These are phyloP conservation scores for Onygenales sp. DNA, from an alignment of 2,329 filamentous ascomycete species.

Conservation along the genomic window DNA sequence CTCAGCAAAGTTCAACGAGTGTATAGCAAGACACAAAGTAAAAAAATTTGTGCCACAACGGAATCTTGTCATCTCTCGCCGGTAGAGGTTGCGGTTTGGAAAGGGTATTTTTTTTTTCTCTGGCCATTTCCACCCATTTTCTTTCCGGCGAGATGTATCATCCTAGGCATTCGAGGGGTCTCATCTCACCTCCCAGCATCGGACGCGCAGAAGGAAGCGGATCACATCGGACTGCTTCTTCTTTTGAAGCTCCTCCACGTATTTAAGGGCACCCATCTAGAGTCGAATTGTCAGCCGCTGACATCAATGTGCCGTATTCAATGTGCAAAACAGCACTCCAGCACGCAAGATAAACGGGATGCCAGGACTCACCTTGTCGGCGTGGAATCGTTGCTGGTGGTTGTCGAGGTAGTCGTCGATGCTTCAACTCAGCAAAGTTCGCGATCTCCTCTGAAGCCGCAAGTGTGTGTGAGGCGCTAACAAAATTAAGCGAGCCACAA, in stretches of 20 bases:
- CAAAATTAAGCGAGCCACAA: slow-evolving; percentile 28
- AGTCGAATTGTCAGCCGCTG: slow-evolving; percentile 3
- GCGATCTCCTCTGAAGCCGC: slow-evolving; percentile 10
- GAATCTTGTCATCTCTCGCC: slow-evolving; percentile 24
- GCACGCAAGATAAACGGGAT: neutral
- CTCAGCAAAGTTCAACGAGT: slow-evolving; percentile 99
- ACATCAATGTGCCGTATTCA: neutral
- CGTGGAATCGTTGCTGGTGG: slow-evolving; percentile 33
- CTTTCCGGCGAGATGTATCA: neutral
- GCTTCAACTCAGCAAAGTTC: slow-evolving; percentile 23
- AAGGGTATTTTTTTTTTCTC: neutral
- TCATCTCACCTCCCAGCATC: slow-evolving; percentile 98
- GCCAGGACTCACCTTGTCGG: slow-evolving; percentile 33
- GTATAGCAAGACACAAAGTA: slow-evolving; percentile 64
- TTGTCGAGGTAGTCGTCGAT: slow-evolving; percentile 33
- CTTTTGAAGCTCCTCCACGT: slow-evolving; percentile 99
- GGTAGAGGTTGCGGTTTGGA: slow-evolving; percentile 7
- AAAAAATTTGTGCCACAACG: slow-evolving; percentile 35
- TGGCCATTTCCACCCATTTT: neutral
- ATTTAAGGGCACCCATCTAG: slow-evolving; percentile 99
- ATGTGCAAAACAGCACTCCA: neutral
- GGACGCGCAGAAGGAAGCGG: slow-evolving; percentile 98
- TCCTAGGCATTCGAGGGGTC: slow-evolving; percentile 16
- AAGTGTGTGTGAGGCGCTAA: slow-evolving; percentile 36
- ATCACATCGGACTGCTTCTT: slow-evolving; percentile 99